Conservation (phyloP, 2,329 filamentous ascomycete species). For the Sclerotinia borealis region DNA sequence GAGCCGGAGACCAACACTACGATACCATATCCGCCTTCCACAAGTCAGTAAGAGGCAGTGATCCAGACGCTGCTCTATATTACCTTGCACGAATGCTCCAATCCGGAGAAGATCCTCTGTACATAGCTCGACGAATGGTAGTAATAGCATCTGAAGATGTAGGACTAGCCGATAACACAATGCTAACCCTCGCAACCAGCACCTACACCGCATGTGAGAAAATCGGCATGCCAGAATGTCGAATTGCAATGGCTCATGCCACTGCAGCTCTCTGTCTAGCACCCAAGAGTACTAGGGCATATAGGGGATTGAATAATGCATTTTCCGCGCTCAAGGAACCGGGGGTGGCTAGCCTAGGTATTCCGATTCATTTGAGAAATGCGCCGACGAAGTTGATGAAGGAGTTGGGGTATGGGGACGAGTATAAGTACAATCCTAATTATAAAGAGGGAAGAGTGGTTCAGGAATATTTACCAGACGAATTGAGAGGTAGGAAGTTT, state of each 20-base stretch:
- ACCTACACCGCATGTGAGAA: constrained; percentile 85
- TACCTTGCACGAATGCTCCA: constrained; percentile 95
- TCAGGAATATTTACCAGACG: constrained; percentile 86
- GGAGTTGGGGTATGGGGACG: constrained; percentile 80
- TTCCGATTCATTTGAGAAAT: constrained; percentile 85
- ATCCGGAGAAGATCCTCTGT: constrained; percentile 88
- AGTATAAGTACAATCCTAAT: constrained; percentile 96
- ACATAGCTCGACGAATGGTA: constrained; percentile 86
- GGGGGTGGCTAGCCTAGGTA: constrained; percentile 71
- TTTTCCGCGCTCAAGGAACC: constrained; percentile 75
- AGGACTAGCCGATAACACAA: constrained; percentile 77
- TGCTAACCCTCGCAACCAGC: constrained; percentile 78
- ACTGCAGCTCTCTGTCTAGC: constrained; percentile 74
- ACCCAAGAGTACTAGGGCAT: constrained; percentile 81
- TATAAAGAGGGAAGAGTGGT: constrained; percentile 74
- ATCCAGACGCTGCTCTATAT: constrained; percentile 84
- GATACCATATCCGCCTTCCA: constrained; percentile 96
- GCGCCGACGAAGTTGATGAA: constrained; percentile 91
- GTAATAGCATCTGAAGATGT: constrained; percentile 94
- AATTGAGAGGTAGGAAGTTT: constrained; percentile 64
- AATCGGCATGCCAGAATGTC: constrained; percentile 89
- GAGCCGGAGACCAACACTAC: constrained; percentile 93
- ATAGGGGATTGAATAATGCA: constrained; percentile 75
- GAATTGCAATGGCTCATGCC: constrained; percentile 86
- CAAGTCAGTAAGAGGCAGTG: constrained; percentile 84